A percentile compares a stretch with the other conserved stretches of the same genome.
Evolutionary conservation across 2,329 filamentous ascomycete genomes (phyloP).

Genomic region (Anthostomella pinea): DNA sequence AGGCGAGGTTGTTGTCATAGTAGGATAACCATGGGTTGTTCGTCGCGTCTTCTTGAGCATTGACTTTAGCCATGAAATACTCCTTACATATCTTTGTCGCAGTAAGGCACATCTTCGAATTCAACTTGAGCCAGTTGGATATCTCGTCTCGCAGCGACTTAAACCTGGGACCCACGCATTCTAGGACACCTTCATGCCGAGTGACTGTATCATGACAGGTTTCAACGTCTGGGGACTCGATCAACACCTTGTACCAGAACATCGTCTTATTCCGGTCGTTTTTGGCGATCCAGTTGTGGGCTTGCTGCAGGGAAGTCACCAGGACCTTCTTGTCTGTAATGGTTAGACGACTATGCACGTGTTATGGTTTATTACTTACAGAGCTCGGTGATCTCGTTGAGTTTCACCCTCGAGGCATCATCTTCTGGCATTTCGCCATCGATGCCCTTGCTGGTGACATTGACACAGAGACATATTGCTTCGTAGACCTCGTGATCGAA

Average conservation of each 20-base stretch:
- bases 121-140: slow-evolving; percentile 60
- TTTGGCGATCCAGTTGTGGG: slow-evolving; percentile 67
- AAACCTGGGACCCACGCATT: slow-evolving; percentile 52
- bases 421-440: slow-evolving; percentile 60
- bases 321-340: slow-evolving; percentile 60
- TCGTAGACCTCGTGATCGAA: slow-evolving; percentile 67
- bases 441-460: slow-evolving; percentile 65
- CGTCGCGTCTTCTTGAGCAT: slow-evolving; percentile 46
- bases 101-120: slow-evolving; percentile 56
- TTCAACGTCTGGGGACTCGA: slow-evolving; percentile 48
- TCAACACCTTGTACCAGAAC: slow-evolving; percentile 65
- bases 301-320: slow-evolving; percentile 63
- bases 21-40: slow-evolving; percentile 47
- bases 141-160: slow-evolving; percentile 59
- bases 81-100: slow-evolving; percentile 53
- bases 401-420: slow-evolving; percentile 52
- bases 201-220: slow-evolving; percentile 46
- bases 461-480: slow-evolving; percentile 63
- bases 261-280: slow-evolving; percentile 69
- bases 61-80: slow-evolving; percentile 49
- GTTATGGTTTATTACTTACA: slow-evolving; percentile 43
- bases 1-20: slow-evolving; percentile 51
- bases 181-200: slow-evolving; percentile 50
- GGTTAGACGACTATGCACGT: slow-evolving; percentile 15
- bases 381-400: slow-evolving; percentile 62